These are phyloP conservation scores for Schizophyllum commune DNA, from an alignment of 1,284 basidiomycete genomes.

Conservation along the genomic window DNA sequence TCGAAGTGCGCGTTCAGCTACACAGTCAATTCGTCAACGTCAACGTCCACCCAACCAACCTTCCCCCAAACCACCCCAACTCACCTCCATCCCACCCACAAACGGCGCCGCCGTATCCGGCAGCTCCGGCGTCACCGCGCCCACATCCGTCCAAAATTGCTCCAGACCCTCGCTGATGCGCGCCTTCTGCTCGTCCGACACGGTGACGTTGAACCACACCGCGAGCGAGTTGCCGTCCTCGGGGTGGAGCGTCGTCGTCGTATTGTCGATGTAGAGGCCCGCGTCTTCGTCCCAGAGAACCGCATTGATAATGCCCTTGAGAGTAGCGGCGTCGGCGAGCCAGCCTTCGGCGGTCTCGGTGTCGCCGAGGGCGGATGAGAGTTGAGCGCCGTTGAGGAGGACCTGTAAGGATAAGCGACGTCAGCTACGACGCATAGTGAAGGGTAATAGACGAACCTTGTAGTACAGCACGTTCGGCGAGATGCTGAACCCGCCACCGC, in stretches of 20 bases:
- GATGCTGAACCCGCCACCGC: slow-evolving; percentile 39
- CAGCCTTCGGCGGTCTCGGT: slow-evolving; percentile 25
- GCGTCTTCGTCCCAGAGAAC: slow-evolving; percentile 34
- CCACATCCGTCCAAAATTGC: slow-evolving; percentile 41
- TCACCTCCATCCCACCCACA: slow-evolving; percentile 42
- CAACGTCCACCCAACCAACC: too few relatives aligned
- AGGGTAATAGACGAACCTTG: slow-evolving; percentile 19
- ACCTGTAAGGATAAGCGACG: slow-evolving; percentile 21
- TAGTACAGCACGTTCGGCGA: slow-evolving; percentile 43
- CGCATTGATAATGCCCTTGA: slow-evolving; percentile 35
- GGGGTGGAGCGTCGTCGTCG: slow-evolving; percentile 33
- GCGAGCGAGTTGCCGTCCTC: slow-evolving; percentile 47
- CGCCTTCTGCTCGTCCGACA: slow-evolving; percentile 28
- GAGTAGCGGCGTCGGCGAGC: slow-evolving; percentile 31
- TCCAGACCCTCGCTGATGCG: slow-evolving; percentile 36
- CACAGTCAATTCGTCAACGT: background rate
- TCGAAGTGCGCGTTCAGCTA: slow-evolving; percentile 46
- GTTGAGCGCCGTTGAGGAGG: slow-evolving; percentile 35
- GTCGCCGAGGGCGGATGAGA: slow-evolving; percentile 22
- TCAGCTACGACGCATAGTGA: too few relatives aligned
- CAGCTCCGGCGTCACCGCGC: slow-evolving; percentile 40
- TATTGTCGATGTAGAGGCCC: slow-evolving; percentile 42
- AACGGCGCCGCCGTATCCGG: slow-evolving; percentile 46
- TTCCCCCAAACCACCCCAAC: too few relatives aligned
- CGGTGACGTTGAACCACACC: slow-evolving; percentile 41